Evolutionary conservation across 306 rosid species (phyloP), one percentile per base, ranked within the genome.

Genomic region (Cyclanthera cordifolia): DNA sequence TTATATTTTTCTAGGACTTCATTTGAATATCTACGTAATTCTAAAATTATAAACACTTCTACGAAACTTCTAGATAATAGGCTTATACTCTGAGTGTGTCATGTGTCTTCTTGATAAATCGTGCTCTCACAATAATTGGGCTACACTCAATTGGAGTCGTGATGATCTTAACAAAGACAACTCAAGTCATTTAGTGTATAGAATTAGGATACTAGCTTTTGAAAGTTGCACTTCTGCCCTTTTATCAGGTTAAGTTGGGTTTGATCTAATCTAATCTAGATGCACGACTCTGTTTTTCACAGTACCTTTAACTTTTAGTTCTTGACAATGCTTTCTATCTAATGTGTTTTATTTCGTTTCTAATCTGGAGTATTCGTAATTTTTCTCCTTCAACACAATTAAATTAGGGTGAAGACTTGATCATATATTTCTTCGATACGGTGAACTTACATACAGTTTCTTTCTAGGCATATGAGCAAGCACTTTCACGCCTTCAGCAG

Each of bases 381-480:
- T 59, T 34, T 21, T 43, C 48, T 43, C 37, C 13, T 64, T 10
- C 51, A 13, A 20, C 12, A 64, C 17, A 37, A 25, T 41, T n/a
- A 43, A 64, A 19, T 21, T 21, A 11, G 41, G 16, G 34, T 39
- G 23, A 30, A 58, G 46, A 59, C 37, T 64, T 7, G 46, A 25
- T 43, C 23, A 20, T 8, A 37, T 28, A 11, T 4, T 21, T 46
- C 4, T 19, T 17, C 52, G 4, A 63, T 19, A 41, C 4, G n/a
- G 21, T 13, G 10, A 21, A 64, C 49, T 21, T 20, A 41, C 23
- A 5, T 23, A 5, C 53, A 43, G 5, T 43, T 64, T 53, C 37
- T 53, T 64, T 75, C 8, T 39, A 86, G 96, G 96, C 94, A 66
- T 83, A 92, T 83, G 95, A 89, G 76, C 75, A 79, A 59, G 88